phyloP scores from a whole-genome alignment of 2,329 filamentous ascomycete genomes.

The Fusarium xylarioides region DNA sequence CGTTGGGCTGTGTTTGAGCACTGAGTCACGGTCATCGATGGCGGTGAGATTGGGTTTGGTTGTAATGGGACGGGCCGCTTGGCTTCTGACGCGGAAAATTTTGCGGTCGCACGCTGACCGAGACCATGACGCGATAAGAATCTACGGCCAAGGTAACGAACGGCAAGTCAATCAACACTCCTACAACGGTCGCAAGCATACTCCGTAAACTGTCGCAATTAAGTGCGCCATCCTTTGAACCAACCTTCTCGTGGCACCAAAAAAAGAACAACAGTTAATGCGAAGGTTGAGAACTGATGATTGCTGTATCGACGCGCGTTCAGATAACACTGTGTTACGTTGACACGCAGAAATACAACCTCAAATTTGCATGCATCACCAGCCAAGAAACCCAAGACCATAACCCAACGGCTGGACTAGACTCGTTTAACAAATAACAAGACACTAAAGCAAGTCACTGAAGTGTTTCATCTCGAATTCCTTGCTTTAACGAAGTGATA shows the following conservation, averaged over 20 bases:
- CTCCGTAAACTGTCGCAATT: not conserved
- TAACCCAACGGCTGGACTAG: not conserved
- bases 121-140: not conserved
- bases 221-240: not conserved
- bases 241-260: not conserved
- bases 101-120: not conserved
- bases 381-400: not conserved
- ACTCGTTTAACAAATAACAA: not conserved
- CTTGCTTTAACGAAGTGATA: not conserved
- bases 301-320: not conserved
- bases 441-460: slow-evolving; percentile 6
- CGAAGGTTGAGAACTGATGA: not conserved
- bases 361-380: not conserved
- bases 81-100: slow-evolving; percentile 10
- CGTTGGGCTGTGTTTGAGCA: not conserved
- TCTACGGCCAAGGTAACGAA: not conserved
- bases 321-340: not conserved
- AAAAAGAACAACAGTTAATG: not conserved
- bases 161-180: not conserved
- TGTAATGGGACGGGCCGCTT: slow-evolving; percentile 25
- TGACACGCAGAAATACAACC: slow-evolving; percentile 11
- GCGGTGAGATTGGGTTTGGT: slow-evolving; percentile 17
- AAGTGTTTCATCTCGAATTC: slow-evolving; percentile 11
- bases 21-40: not conserved
- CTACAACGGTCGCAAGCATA: not conserved